A percentile compares a stretch with the other conserved stretches of the same genome.
These are phyloP conservation scores for Aureobasidium sp. DNA, from an alignment of 2,329 filamentous ascomycete species.

Conservation along the genomic window DNA sequence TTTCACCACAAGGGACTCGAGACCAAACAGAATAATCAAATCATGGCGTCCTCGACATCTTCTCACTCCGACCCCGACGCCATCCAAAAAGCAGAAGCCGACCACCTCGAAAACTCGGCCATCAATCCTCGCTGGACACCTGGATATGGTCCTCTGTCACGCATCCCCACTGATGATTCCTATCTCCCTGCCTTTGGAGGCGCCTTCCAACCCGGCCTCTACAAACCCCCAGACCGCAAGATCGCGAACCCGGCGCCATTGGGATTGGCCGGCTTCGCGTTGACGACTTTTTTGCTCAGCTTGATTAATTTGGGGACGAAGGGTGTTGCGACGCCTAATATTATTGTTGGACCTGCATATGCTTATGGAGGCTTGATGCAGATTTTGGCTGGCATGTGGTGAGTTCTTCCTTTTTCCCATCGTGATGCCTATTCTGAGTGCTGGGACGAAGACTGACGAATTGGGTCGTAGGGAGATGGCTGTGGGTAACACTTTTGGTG, in stretches of 20 bases:
- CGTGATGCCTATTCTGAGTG: too few species aligned
- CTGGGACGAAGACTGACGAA: background rate
- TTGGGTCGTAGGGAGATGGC: conserved; percentile 62
- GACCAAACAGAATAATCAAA: background rate
- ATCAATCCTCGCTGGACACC: background rate
- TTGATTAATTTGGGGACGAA: conserved; percentile 62
- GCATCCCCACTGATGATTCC: conserved; percentile 33
- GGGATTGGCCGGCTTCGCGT: conserved; percentile 68
- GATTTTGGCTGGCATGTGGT: conserved; percentile 81
- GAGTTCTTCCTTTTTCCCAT: conserved; percentile 20
- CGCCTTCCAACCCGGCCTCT: conserved; percentile 63
- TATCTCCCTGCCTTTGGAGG: conserved; percentile 57
- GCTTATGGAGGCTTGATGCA: conserved; percentile 74
- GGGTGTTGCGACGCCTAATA: conserved; percentile 51
- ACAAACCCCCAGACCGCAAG: conserved; percentile 52
- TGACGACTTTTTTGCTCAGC: conserved; percentile 75
- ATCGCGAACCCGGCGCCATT: conserved; percentile 74
- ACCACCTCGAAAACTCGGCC: background rate
- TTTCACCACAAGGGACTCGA: background rate
- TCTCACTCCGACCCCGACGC: background rate
- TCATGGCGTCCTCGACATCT: background rate
- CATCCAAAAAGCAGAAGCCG: background rate
- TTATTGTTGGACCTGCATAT: conserved; percentile 61
- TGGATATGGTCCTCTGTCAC: conserved; percentile 36
- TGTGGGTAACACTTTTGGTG: conserved; percentile 79